Percentiles rank a stretch among this genome's conserved stretches.
Conservation (phyloP, 306 rosid genomes). For the Phaseolus lunatus region DNA sequence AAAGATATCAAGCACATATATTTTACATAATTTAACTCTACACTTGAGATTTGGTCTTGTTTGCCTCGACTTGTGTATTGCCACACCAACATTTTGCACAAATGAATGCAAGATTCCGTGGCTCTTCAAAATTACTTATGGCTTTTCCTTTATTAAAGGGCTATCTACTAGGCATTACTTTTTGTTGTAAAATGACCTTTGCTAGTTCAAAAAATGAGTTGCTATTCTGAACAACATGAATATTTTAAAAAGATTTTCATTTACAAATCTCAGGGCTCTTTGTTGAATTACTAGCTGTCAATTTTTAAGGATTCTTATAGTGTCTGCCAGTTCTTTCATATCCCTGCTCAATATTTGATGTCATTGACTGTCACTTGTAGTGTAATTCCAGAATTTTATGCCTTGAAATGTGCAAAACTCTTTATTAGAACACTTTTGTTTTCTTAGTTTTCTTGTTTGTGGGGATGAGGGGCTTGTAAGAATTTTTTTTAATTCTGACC, state of each 20-base stretch:
- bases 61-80: background rate
- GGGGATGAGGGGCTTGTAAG: background rate
- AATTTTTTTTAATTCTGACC: background rate
- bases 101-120: slow-evolving; percentile 1
- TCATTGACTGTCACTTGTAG: background rate
- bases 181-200: background rate
- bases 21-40: background rate
- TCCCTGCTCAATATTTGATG: background rate
- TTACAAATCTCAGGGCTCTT: background rate
- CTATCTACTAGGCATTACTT: background rate
- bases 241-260: slow-evolving; percentile 3
- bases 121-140: background rate
- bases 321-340: background rate
- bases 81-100: background rate
- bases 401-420: background rate
- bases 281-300: background rate
- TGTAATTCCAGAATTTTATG: background rate
- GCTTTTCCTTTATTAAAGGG: background rate
- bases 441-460: slow-evolving; percentile 3
- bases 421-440: background rate
- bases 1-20: slow-evolving; percentile 6
- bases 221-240: slow-evolving; percentile 1
- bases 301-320: background rate
- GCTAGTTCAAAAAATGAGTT: too few relatives aligned
- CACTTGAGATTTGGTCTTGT: background rate